Evolutionary conservation across 2,329 filamentous ascomycete genomes (phyloP).

Genomic region (Xylariaceae sp.): DNA sequence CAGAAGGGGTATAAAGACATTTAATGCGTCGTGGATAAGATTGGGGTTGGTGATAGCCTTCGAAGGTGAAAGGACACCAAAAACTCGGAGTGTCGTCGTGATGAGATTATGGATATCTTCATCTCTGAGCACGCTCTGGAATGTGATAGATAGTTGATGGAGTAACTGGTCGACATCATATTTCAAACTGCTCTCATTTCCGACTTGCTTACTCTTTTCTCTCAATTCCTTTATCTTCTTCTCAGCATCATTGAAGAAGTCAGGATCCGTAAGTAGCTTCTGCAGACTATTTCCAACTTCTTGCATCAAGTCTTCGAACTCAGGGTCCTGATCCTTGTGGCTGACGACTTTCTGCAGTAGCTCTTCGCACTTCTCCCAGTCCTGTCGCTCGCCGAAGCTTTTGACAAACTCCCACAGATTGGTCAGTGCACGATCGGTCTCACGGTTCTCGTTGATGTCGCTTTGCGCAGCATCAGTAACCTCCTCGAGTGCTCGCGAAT

Average conservation of each 20-base stretch:
- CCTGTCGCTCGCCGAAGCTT: constrained; percentile 70
- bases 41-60: constrained; percentile 65
- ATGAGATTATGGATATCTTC: constrained; percentile 68
- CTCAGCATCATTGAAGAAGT: constrained; percentile 76
- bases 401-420: constrained; percentile 80
- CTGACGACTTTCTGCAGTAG: constrained; percentile 68
- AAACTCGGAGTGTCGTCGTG: constrained; percentile 64
- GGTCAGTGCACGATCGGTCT: constrained; percentile 69
- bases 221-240: constrained; percentile 51
- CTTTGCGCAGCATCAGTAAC: constrained; percentile 64
- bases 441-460: constrained; percentile 70
- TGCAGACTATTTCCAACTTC: constrained; percentile 74
- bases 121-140: constrained; percentile 69
- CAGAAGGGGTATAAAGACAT: constrained; percentile 76
- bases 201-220: constrained; percentile 59
- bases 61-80: constrained; percentile 65
- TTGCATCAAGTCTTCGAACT: constrained; percentile 75
- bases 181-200: constrained; percentile 64
- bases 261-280: constrained; percentile 78
- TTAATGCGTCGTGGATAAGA: constrained; percentile 70
- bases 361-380: constrained; percentile 74
- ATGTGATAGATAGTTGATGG: constrained; percentile 63
- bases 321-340: constrained; percentile 72
- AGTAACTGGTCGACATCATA: constrained; percentile 73
- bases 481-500: constrained; percentile 70